Base-by-base conservation (phyloP, 495 filamentous ascomycete genomes). In the Penicillium turbatum region DNA sequence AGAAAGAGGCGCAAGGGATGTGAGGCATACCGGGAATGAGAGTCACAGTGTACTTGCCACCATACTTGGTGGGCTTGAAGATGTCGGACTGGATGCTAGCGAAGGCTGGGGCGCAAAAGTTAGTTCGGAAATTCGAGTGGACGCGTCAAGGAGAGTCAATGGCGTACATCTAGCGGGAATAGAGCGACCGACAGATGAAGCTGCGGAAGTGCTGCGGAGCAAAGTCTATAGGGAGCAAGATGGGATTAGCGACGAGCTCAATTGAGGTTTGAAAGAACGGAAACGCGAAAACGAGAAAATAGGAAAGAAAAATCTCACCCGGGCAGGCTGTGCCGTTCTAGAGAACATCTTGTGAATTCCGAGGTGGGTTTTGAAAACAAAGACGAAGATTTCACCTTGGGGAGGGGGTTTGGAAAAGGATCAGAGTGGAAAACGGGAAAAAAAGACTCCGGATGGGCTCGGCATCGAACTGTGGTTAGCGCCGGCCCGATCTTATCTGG, bases 21-120 rank as follows among this genome's bases (percentile, higher is more conserved):
- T 15, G 46, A 38, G 16, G 36, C 74, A 59, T 80, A 87, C 85
- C 92, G 62, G 93, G 93, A 72, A 98, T 97, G 56, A 98, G 82
- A 48, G 95, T 97, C 61, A 96, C 92, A 15, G 95, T 97, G 82
- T 97, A 97, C 79, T 97, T 98, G 71, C 93, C 91, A 62, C 93
- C 93, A 76, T 92, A 97, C 76, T 97, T 98, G 66, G 93, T 96
- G 51, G 93, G 93, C 81, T 95, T 93, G 83, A 96, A 95, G 69
- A 95, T 88, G 67, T 96, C 91, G 59, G 85, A 82, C 73, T 88
- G 83, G 51, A 95, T 76, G 36, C 85, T 92, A 56, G 91, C 90
- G 62, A 86, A 76, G 42, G 76, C 77, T 79, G 50, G 44, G n/a
- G 44, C 44, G 50, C 50, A 17, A 29, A 61, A 26, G 55, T 68